Percentiles rank a stretch among this genome's conserved stretches.
These are phyloP conservation scores for Metrosideros polymorpha DNA, from an alignment of 441 rosid species.

Conservation along the genomic window DNA sequence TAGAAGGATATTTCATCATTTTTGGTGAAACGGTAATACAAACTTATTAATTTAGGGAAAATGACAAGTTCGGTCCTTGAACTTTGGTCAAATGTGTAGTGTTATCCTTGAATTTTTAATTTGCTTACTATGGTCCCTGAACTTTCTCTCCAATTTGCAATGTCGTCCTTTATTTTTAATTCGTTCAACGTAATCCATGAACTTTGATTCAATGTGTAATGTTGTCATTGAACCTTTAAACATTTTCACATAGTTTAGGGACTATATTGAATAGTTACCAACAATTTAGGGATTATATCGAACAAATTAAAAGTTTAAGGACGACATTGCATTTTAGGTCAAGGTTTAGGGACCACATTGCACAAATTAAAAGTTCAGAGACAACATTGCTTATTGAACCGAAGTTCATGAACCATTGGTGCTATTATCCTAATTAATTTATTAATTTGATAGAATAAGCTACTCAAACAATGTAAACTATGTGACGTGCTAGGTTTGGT, in stretches of 20 bases:
- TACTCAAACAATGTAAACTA: not conserved
- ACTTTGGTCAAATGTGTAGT: not conserved
- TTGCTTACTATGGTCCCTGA: not conserved
- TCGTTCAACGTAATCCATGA: no score
- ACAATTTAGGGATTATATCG: fast-evolving
- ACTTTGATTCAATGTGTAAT: no score
- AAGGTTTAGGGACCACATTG: not conserved
- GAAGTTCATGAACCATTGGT: not conserved
- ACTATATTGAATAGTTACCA: not conserved
- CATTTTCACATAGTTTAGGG: not conserved
- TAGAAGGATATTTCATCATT: not conserved
- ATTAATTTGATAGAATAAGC: not conserved
- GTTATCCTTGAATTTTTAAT: fast-evolving
- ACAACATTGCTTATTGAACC: fast-evolving
- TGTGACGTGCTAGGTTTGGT: not conserved
- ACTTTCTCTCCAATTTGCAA: not conserved
- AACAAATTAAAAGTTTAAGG: not conserved
- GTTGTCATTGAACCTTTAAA: fast-evolving
- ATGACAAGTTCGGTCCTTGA: not conserved
- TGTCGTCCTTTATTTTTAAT: fast-evolving
- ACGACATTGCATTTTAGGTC: fast-evolving
- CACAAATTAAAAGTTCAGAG: not conserved
- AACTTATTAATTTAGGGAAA: not conserved
- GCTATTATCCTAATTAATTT: not conserved
- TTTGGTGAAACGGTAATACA: fast-evolving